phyloP scores from a whole-genome alignment of 2,329 filamentous ascomycete species.

The Lasiodiplodia gonubiensis region DNA sequence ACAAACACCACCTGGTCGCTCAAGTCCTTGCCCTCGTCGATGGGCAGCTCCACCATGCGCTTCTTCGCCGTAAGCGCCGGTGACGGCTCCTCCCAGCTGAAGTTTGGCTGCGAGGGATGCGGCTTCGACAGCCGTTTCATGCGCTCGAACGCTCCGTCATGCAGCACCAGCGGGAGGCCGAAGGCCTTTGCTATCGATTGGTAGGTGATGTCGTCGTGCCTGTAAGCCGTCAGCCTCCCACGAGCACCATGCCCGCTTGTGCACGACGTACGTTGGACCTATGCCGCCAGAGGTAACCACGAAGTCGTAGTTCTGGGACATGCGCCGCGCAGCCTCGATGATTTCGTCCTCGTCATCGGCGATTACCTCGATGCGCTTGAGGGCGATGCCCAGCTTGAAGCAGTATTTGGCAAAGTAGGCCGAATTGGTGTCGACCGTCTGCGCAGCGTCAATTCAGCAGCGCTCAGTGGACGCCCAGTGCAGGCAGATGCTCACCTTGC shows the following conservation, averaged over 20 bases:
- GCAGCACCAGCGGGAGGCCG: conserved; percentile 73
- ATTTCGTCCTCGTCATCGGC: conserved; percentile 92
- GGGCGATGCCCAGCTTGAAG: conserved; percentile 67
- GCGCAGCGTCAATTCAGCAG: conserved; percentile 18
- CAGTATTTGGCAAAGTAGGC: conserved; percentile 70
- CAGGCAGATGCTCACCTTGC: conserved; percentile 65
- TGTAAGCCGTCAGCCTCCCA: conserved; percentile 46
- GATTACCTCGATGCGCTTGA: conserved; percentile 91
- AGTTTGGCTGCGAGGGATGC: conserved; percentile 73
- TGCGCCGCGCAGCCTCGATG: conserved; percentile 80
- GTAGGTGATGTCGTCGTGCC: conserved; percentile 98
- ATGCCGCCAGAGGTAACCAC: conserved; percentile 96
- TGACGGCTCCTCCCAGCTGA: conserved; percentile 84
- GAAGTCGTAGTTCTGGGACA: conserved; percentile 91
- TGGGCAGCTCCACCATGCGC: conserved; percentile 88
- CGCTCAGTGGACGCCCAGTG: conserved; percentile 6
- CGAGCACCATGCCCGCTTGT: conserved; percentile 31
- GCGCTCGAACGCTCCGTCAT: conserved; percentile 75
- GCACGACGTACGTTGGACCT: conserved; percentile 79
- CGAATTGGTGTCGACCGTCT: conserved; percentile 72
- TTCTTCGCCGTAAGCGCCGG: conserved; percentile 79
- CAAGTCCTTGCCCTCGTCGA: conserved; percentile 68
- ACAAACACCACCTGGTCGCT: conserved; percentile 80
- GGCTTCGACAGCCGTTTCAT: conserved; percentile 84
- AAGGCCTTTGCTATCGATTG: conserved; percentile 92